Evolutionary conservation across 2,329 filamentous ascomycete species (phyloP).

Genomic region (Talaromyces sp.): DNA sequence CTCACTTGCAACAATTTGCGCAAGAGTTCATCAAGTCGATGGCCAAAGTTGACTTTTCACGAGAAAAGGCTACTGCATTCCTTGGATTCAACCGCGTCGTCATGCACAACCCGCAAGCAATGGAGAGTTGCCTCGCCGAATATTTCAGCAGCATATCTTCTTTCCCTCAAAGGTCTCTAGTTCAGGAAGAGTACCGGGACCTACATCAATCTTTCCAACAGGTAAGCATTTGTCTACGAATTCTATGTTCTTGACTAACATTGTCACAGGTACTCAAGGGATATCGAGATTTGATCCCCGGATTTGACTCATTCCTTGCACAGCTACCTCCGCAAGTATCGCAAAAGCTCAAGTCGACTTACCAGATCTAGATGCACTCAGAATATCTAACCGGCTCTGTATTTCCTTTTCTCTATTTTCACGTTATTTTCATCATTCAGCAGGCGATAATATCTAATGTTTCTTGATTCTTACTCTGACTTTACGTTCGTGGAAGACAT

Average conservation of each 20-base stretch:
- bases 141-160: conserved; percentile 82
- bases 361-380: conserved; percentile 35
- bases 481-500: conserved; percentile 16
- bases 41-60: conserved; percentile 77
- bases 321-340: conserved; percentile 39
- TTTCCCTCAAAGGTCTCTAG: conserved; percentile 59
- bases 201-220: conserved; percentile 71
- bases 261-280: conserved; percentile 42
- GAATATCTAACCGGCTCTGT: not conserved
- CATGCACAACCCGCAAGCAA: conserved; percentile 79
- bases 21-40: conserved; percentile 77
- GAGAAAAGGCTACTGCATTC: conserved; percentile 92
- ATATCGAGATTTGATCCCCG: conserved; percentile 47
- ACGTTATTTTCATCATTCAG: conserved; percentile 11
- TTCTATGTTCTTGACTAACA: not conserved
- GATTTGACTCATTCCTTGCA: conserved; percentile 45
- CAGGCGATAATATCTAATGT: conserved; percentile 17
- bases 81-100: conserved; percentile 85
- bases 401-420: not conserved
- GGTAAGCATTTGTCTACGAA: conserved; percentile 48
- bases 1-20: conserved; percentile 75
- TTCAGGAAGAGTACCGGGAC: conserved; percentile 58
- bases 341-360: conserved; percentile 42
- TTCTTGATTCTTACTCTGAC: not conserved
- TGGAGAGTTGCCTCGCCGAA: conserved; percentile 77